These are phyloP conservation scores for Akanthomyces dipterigenus DNA, from an alignment of 2,329 filamentous ascomycete species.

Conservation along the genomic window DNA sequence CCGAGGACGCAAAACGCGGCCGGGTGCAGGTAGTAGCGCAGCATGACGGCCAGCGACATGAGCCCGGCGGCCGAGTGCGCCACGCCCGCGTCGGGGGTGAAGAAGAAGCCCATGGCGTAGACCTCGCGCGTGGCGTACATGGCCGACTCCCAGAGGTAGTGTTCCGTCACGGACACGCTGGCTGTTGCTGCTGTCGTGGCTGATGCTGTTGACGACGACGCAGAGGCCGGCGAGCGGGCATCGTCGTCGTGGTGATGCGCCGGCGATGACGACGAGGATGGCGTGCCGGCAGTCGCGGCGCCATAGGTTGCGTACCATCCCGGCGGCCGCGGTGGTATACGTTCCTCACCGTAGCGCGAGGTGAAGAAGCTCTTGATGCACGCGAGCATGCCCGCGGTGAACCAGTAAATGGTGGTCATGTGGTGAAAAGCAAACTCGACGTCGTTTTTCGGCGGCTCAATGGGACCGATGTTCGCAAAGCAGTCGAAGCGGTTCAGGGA, in stretches of 20 bases:
- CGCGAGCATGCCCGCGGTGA: constrained; percentile 7
- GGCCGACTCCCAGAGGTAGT: constrained; percentile 11
- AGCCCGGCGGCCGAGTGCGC: constrained; percentile 5
- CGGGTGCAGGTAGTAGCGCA: constrained; percentile 9
- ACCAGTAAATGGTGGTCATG: constrained; percentile 15
- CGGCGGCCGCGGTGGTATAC: not conserved
- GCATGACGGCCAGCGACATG: constrained; percentile 8
- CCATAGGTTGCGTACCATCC: not conserved
- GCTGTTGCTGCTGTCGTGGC: not conserved
- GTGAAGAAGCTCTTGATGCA: constrained; percentile 9
- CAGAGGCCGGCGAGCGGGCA: not conserved
- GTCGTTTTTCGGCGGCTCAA: constrained; percentile 12
- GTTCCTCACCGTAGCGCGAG: constrained; percentile 1
- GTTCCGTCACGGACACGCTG: constrained; percentile 5
- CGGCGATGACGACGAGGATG: not conserved
- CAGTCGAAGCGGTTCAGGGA: constrained; percentile 14
- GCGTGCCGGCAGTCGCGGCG: not conserved
- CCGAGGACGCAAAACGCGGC: constrained; percentile 4
- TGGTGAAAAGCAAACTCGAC: constrained; percentile 14
- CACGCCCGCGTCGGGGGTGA: constrained; percentile 3
- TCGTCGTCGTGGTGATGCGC: not conserved
- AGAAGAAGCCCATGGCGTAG: constrained; percentile 8
- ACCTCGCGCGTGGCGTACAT: constrained; percentile 3
- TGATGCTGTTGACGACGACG: not conserved
- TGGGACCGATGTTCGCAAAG: constrained; percentile 5